A percentile compares a stretch with the other conserved stretches of the same genome.
Evolutionary conservation across 2,329 filamentous ascomycete species (phyloP).

Genomic region (Sarocladium strictum): DNA sequence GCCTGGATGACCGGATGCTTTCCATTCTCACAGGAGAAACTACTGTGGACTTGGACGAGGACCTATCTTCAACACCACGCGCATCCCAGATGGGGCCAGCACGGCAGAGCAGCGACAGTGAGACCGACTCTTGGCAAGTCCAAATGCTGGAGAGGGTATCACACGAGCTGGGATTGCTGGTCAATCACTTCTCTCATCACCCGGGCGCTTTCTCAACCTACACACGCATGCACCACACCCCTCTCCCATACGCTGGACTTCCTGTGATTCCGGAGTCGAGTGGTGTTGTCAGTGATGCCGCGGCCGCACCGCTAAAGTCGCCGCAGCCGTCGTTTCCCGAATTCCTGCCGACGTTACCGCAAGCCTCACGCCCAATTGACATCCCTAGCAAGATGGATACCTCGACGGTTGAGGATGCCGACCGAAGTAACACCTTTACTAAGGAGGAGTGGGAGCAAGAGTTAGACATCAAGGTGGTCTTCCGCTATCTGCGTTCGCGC

Average conservation of each 20-base stretch:
- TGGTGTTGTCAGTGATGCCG: constrained; percentile 3
- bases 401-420: constrained; percentile 18
- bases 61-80: constrained; percentile 41
- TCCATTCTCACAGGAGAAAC: constrained; percentile 83
- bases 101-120: constrained; percentile 15
- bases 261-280: constrained; percentile 53
- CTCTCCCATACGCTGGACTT: constrained; percentile 73
- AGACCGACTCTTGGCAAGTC: constrained; percentile 61
- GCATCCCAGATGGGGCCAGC: constrained; percentile 25
- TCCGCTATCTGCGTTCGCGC: constrained; percentile 74
- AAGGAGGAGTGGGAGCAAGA: constrained; percentile 92
- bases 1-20: constrained; percentile 79
- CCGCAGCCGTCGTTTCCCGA: constrained; percentile 13
- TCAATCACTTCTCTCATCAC: constrained; percentile 75
- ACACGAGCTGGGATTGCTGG: constrained; percentile 75
- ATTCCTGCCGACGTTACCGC: constrained; percentile 12
- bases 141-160: constrained; percentile 79
- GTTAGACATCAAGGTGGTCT: constrained; percentile 85
- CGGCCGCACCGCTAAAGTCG: background rate
- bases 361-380: constrained; percentile 28
- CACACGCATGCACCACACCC: constrained; percentile 54
- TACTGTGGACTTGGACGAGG: constrained; percentile 48
- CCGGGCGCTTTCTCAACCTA: constrained; percentile 88
- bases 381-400: constrained; percentile 25
- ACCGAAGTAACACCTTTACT: constrained; percentile 37